Evolutionary conservation across 305 asterid species (phyloP).

Genomic region (Solanum hybrid): DNA sequence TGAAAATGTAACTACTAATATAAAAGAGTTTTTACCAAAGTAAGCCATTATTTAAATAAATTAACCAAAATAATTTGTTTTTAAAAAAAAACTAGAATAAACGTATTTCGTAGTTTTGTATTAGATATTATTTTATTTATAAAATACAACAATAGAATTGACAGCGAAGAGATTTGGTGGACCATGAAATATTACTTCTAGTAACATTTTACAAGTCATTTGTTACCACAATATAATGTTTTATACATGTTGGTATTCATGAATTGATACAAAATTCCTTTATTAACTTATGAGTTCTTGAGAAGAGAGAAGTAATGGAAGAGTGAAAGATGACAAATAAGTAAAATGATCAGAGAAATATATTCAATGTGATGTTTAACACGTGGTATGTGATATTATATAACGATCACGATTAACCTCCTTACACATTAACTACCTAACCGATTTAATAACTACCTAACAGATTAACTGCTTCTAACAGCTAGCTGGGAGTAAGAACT

Average conservation of each 20-base stretch:
- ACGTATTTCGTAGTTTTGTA: neutral
- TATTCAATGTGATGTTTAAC: neutral
- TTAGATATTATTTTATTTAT: neutral
- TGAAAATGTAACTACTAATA: neutral
- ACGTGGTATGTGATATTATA: neutral
- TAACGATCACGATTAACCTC: neutral
- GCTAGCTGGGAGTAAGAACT: neutral
- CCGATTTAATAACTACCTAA: neutral
- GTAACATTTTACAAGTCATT: neutral
- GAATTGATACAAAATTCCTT: neutral
- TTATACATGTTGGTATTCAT: neutral
- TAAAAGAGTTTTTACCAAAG: neutral
- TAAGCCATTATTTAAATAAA: neutral
- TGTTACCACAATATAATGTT: neutral
- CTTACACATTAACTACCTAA: neutral
- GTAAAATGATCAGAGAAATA: neutral
- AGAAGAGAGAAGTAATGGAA: neutral
- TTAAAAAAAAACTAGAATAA: neutral
- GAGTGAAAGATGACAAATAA: neutral
- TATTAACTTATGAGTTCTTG: neutral
- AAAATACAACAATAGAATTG: neutral
- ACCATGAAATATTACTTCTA: neutral
- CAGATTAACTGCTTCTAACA: neutral
- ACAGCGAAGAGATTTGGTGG: neutral
- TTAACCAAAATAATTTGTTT: neutral